Percentiles rank a stretch among this genome's conserved stretches.
These are phyloP conservation scores for Westerdykella sp. DNA, from an alignment of 2,329 filamentous ascomycete species.

Conservation along the genomic window DNA sequence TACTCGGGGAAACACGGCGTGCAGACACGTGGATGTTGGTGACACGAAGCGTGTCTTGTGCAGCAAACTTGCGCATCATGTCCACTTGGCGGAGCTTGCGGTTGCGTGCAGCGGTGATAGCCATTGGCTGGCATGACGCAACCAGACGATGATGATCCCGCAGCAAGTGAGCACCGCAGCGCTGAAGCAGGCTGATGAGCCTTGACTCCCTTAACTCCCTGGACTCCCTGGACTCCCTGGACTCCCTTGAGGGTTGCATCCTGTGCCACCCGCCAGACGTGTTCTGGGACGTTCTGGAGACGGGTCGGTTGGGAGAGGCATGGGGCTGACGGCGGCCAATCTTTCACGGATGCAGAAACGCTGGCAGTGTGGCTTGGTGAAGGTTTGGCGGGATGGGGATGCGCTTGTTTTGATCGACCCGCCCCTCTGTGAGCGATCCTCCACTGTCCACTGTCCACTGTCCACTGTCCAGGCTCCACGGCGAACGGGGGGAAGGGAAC, in stretches of 20 bases:
- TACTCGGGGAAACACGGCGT: conserved; percentile 1
- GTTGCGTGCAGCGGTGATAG: conserved; percentile 1
- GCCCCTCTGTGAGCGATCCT: conserved; percentile 28
- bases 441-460: too few species aligned
- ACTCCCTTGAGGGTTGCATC: too few species aligned
- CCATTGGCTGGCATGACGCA: neutral
- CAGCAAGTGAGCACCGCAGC: neutral
- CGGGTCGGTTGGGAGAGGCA: conserved; percentile 4
- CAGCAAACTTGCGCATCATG: conserved; percentile 2
- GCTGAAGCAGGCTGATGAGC: too few species aligned
- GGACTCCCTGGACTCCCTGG: too few species aligned
- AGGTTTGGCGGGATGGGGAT: conserved; percentile 37
- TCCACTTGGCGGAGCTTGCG: too few species aligned
- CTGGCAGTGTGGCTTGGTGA: neutral
- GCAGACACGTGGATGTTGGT: conserved; percentile 16
- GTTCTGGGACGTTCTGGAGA: neutral
- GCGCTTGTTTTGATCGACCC: conserved; percentile 38
- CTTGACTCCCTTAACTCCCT: too few species aligned
- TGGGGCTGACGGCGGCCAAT: too few species aligned
- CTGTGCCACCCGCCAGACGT: too few species aligned
- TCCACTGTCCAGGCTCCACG: conserved; percentile 7
- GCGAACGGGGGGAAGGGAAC: conserved; percentile 14
- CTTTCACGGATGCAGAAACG: conserved; percentile 23
- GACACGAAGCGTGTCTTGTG: conserved; percentile 9
- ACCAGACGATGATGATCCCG: neutral